Evolutionary conservation across 192 early-diverging fungal genomes (phyloP), one percentile per base, ranked within the genome.

Genomic region (Phycomyces blakesleeanus): DNA sequence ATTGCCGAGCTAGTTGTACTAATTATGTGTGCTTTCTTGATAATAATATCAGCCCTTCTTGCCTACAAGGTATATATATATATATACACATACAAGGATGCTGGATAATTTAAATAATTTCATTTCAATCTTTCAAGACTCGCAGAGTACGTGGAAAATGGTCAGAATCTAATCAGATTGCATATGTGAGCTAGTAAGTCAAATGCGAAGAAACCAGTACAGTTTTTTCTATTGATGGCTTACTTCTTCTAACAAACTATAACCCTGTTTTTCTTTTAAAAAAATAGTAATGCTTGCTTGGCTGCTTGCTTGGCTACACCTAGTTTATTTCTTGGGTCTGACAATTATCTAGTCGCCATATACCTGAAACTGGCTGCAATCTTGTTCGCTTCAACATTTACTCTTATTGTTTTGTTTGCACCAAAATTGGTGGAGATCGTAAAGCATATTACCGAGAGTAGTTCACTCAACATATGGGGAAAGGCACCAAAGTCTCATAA

Each of bases 151-250:
- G 68, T 20, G 49, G 66, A n/a, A 78, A 76, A 67, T 78, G 74
- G 63, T 78, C 76, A 38, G 79, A 81, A 20, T 71, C 73, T 25
- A 71, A 69, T 15, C 73, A 81, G 58, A 75, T 81, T 38, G 76
- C 70, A 7, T 77, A 75, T 66, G 76, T 81, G 7, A 77, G 71
- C 12, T 81, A 78, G 78, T 80, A 76, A 64, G 78, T 73, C 18
- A 14, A 53, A 6, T 24, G n/a, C n/a, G n/a, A n/a, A n/a, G n/a
- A n/a, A n/a, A n/a, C n/a, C n/a, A n/a, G n/a, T 26, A 18, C 21
- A 26, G 1, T 26, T 4, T 20, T 26, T 40, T 29, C 20, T 2
- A 26, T 41, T 59, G n/a, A 27, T 39, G 26, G 34, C 21, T 24
- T 25, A 24, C 26, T 25, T 25, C 9, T 38, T 16, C 21, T 66